phyloP scores from a whole-genome alignment of 2,329 filamentous ascomycete species.

The Diaporthe australafricana region DNA sequence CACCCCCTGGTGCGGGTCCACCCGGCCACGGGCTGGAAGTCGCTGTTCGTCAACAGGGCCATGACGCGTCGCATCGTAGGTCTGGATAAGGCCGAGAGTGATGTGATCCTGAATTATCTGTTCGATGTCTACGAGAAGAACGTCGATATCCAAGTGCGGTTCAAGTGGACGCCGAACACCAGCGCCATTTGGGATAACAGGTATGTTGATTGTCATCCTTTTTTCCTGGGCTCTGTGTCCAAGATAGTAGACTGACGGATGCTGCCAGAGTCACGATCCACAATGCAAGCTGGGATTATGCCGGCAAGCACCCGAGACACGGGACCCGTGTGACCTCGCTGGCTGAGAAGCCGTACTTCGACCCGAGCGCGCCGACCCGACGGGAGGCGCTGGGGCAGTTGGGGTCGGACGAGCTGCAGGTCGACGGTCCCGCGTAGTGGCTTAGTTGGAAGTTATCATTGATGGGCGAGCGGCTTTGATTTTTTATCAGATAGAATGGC shows the following conservation, averaged over 20 bases:
- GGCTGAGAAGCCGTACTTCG: slow-evolving; percentile 78
- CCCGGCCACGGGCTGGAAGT: slow-evolving; percentile 80
- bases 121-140: slow-evolving; percentile 77
- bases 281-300: slow-evolving; percentile 81
- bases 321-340: slow-evolving; percentile 78
- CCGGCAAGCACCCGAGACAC: slow-evolving; percentile 73
- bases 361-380: slow-evolving; percentile 72
- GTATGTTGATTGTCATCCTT: slow-evolving; percentile 46
- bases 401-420: slow-evolving; percentile 62
- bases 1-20: slow-evolving; percentile 79
- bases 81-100: slow-evolving; percentile 75
- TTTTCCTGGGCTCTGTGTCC: neutral
- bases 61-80: slow-evolving; percentile 78
- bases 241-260: neutral
- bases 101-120: slow-evolving; percentile 74
- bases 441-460: too few species aligned
- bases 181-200: slow-evolving; percentile 80
- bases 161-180: slow-evolving; percentile 76
- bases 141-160: slow-evolving; percentile 78
- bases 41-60: slow-evolving; percentile 76
- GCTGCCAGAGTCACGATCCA: slow-evolving; percentile 74
- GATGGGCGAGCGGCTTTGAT: rapidly evolving
- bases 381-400: slow-evolving; percentile 74
- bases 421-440: slow-evolving; percentile 29
- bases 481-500: neutral